Evolutionary conservation across 371 early-diverging fungal genomes (phyloP), one percentile per base, ranked within the genome.

Genomic region (Dichotomocladium elegans): DNA sequence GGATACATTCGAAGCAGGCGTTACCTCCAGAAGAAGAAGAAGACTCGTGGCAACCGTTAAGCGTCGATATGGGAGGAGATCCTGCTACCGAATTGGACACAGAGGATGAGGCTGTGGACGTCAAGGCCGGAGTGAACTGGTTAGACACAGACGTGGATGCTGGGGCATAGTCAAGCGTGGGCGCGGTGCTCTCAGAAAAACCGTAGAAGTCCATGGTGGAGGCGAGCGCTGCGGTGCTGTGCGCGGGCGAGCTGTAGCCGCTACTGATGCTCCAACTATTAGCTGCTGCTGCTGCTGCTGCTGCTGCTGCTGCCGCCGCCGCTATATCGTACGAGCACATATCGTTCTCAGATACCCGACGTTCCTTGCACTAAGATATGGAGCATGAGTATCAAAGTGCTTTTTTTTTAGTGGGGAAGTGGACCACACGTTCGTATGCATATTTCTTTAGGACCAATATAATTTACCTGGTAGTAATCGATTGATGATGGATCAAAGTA

Each of bases 91-190:
- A 60, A 47, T 19, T 58, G 4, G 55, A 44, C 1, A 64, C 57
- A 10, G 63, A 55, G 0, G 59, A 35, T 4, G 62, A 58, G 14
- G n/a, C n/a, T n/a, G n/a, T n/a, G n/a, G n/a, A n/a, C n/a, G n/a
- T n/a, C n/a, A n/a, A n/a, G n/a, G n/a, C n/a, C n/a, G 70, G 70
- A 22, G 66, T 66, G 11, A 58, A 33, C 22, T 59, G 53, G n/a
- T 64, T 55, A 42, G 58, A n/a, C n/a, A n/a, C n/a, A n/a, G n/a
- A n/a, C n/a, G n/a, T n/a, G n/a, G 51, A 24, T 22, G 30, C 29
- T 21, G 48, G 15, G 49, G 52, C 12, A 30, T 57, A 61, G 9
- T 45, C n/a, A n/a, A n/a, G n/a, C n/a, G n/a, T n/a, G n/a, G n/a
- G n/a, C n/a, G n/a, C n/a, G n/a, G n/a, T n/a, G n/a, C n/a, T n/a